Percentiles rank a stretch among this genome's conserved stretches.
Evolutionary conservation across 2,329 filamentous ascomycete genomes (phyloP).

Genomic region (Trichoderma lentiforme): DNA sequence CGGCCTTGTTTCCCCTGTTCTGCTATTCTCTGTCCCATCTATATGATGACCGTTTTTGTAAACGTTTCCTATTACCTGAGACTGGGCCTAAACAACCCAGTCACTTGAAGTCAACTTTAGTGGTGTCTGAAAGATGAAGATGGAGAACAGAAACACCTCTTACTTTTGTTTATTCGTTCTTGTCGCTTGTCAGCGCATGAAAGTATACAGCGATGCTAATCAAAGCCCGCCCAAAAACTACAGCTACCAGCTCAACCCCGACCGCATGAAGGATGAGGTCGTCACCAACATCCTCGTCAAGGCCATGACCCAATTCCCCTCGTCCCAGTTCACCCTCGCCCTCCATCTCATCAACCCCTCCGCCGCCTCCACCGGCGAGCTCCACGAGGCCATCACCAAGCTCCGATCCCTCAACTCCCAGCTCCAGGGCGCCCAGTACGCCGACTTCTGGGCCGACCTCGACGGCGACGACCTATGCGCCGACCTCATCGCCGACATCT

Average conservation of each 20-base stretch:
- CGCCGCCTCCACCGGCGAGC: slow-evolving; percentile 61
- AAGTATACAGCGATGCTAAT: not conserved
- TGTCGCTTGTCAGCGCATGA: not conserved
- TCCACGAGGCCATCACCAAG: slow-evolving; percentile 88
- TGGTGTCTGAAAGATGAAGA: slow-evolving; percentile 62
- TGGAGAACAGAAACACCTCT: not conserved
- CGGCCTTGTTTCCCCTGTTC: not conserved
- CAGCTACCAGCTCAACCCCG: slow-evolving; percentile 99
- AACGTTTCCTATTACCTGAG: slow-evolving; percentile 99
- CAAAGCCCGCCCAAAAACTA: slow-evolving; percentile 1
- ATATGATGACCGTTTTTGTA: slow-evolving; percentile 69
- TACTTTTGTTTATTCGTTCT: not conserved
- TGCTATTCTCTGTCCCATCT: not conserved
- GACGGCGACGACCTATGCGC: slow-evolving; percentile 95
- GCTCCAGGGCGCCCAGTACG: slow-evolving; percentile 87
- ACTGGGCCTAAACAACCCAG: slow-evolving; percentile 42
- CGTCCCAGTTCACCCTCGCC: slow-evolving; percentile 88
- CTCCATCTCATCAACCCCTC: slow-evolving; percentile 90
- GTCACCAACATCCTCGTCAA: slow-evolving; percentile 99
- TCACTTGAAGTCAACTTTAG: slow-evolving; percentile 45
- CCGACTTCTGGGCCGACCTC: slow-evolving; percentile 86
- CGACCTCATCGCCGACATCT: slow-evolving; percentile 89
- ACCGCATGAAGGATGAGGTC: slow-evolving; percentile 93
- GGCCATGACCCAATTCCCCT: slow-evolving; percentile 94
- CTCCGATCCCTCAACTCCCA: slow-evolving; percentile 79